Evolutionary conservation across 345 rosid genomes (phyloP).

Genomic region (Rubroshorea leprosula): DNA sequence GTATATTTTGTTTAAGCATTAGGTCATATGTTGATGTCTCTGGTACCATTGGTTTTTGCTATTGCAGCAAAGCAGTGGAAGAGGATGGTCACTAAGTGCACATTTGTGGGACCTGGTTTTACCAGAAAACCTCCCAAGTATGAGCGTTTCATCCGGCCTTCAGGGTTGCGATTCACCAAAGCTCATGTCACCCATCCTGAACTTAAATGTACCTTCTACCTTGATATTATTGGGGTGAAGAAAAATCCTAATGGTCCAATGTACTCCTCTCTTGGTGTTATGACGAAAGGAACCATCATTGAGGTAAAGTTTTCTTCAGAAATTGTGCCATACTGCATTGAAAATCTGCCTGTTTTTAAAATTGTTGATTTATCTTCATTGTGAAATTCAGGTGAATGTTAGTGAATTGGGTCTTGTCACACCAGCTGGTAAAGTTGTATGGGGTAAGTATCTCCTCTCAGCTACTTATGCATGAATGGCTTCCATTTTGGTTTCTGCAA

Average conservation of each 20-base stretch:
- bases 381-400: conserved; percentile 69
- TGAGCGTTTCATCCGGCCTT: conserved; percentile 87
- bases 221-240: conserved; percentile 80
- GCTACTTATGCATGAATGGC: neutral
- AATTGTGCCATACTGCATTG: neutral
- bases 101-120: conserved; percentile 84
- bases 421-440: conserved; percentile 86
- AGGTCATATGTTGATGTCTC: neutral
- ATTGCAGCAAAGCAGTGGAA: conserved; percentile 91
- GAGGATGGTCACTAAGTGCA: conserved; percentile 91
- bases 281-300: conserved; percentile 86
- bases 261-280: conserved; percentile 85
- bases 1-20: neutral
- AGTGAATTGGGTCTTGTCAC: conserved; percentile 93
- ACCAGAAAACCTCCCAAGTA: conserved; percentile 96
- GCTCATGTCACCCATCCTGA: conserved; percentile 96
- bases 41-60: neutral
- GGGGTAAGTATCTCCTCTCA: conserved; percentile 50
- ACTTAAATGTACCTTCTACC: conserved; percentile 78
- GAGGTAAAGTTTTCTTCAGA: conserved; percentile 41
- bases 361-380: neutral
- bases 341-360: neutral
- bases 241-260: conserved; percentile 94
- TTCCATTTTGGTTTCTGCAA: too few relatives aligned
- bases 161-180: conserved; percentile 84